These are phyloP conservation scores for Thraustochytrium striatum DNA, from an alignment of 352 stramenopile species.

Conservation along the genomic window DNA sequence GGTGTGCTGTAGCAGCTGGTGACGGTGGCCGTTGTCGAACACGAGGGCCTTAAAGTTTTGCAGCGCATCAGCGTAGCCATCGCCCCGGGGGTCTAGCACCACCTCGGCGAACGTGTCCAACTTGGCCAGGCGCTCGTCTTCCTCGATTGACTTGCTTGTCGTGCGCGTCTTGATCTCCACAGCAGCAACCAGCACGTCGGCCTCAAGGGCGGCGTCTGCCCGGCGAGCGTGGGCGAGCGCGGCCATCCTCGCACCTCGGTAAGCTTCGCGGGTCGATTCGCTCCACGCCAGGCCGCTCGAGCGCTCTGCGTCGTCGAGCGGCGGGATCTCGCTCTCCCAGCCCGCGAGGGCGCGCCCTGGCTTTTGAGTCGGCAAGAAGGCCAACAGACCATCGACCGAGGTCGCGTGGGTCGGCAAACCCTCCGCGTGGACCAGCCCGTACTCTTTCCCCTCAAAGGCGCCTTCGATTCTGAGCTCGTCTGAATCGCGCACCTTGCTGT, in stretches of 20 bases:
- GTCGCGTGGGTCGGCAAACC: neutral
- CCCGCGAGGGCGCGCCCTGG: too few species aligned
- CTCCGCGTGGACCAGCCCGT: neutral
- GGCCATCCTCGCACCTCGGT: too few species aligned
- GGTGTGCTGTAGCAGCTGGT: neutral
- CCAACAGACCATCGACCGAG: neutral
- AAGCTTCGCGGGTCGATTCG: too few species aligned
- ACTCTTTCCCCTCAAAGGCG: too few species aligned
- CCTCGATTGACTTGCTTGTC: neutral
- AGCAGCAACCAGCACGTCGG: neutral
- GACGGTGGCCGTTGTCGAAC: neutral
- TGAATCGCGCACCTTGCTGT: too few species aligned
- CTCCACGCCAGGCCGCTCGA: too few species aligned
- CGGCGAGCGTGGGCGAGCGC: neutral
- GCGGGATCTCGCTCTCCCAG: too few species aligned
- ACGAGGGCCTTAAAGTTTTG: neutral
- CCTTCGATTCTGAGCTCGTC: too few species aligned
- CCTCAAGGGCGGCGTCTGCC: too few species aligned
- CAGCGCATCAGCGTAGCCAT: neutral
- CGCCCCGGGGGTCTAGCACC: neutral
- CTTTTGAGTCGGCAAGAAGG: too few species aligned
- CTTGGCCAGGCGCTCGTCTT: neutral
- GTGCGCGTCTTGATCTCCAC: neutral
- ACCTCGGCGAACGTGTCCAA: neutral
- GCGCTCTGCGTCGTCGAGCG: too few species aligned